These are phyloP conservation scores for Paracoccidioides brasiliensis DNA, from an alignment of 2,329 filamentous ascomycete species.

Conservation along the genomic window DNA sequence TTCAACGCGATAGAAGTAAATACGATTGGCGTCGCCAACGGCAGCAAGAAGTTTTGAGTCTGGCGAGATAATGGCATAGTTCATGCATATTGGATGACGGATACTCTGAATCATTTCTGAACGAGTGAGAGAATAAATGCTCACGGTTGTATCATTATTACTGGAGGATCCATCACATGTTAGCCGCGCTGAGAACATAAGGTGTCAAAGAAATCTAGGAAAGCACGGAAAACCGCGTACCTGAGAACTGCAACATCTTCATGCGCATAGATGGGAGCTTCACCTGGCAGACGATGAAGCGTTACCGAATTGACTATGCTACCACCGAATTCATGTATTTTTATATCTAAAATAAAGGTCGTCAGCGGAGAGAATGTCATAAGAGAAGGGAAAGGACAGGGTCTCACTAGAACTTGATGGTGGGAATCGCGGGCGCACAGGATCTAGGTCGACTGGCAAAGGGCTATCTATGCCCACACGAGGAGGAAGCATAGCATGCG, in stretches of 20 bases:
- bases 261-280: conserved; percentile 32
- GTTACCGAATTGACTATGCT: conserved; percentile 56
- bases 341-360: conserved; percentile 30
- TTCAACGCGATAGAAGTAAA: conserved; percentile 58
- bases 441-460: conserved; percentile 39
- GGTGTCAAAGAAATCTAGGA: conserved; percentile 32
- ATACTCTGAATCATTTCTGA: conserved; percentile 57
- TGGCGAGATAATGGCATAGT: conserved; percentile 86
- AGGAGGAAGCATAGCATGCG: neutral
- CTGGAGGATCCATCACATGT: conserved; percentile 27
- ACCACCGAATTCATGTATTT: conserved; percentile 47
- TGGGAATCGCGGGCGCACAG: conserved; percentile 15
- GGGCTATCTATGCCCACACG: conserved; percentile 42
- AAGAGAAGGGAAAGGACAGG: conserved; percentile 1
- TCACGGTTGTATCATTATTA: conserved; percentile 89
- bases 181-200: conserved; percentile 36
- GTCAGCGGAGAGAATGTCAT: conserved; percentile 6
- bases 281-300: conserved; percentile 42
- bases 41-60: conserved; percentile 69
- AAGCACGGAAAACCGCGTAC: conserved; percentile 19
- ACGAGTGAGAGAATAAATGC: conserved; percentile 62
- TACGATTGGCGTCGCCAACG: conserved; percentile 73
- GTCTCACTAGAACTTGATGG: conserved; percentile 14
- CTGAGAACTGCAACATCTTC: conserved; percentile 44
- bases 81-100: conserved; percentile 71